These are phyloP conservation scores for Dillenia turbinata DNA, from an alignment of 164 flowering plant genomes.

Conservation along the genomic window DNA sequence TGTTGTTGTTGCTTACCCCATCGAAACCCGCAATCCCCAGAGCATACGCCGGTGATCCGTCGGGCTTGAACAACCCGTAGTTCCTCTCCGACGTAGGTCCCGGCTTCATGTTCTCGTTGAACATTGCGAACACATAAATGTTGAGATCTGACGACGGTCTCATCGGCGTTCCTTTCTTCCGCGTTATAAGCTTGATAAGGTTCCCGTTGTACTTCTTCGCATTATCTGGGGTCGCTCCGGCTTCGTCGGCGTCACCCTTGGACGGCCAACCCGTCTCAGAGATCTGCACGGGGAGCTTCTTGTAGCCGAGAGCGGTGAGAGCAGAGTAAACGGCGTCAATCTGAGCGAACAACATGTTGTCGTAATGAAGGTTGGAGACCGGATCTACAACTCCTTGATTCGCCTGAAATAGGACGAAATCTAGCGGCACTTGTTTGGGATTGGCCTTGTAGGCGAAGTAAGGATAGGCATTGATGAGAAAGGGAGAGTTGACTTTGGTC, in stretches of 20 bases:
- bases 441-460: conserved; percentile 64
- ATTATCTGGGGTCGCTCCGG: conserved; percentile 52
- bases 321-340: conserved; percentile 61
- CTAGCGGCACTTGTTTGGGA: conserved; percentile 40
- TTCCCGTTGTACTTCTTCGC: conserved; percentile 62
- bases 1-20: conserved; percentile 3
- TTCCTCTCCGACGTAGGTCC: conserved; percentile 77
- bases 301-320: conserved; percentile 33
- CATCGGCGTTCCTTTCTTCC: conserved; percentile 55
- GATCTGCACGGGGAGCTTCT: conserved; percentile 28
- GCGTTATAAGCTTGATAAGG: conserved; percentile 30
- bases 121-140: conserved; percentile 57
- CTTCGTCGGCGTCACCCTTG: conserved; percentile 56
- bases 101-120: conserved; percentile 66
- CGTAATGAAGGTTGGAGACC: conserved; percentile 37
- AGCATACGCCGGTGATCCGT: conserved; percentile 45
- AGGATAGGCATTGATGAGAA: conserved; percentile 75
- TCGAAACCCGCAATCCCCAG: conserved; percentile 19
- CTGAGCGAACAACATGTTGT: conserved; percentile 65
- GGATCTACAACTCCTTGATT: conserved; percentile 45
- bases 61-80: conserved; percentile 70
- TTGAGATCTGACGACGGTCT: conserved; percentile 35
- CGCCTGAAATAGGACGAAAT: conserved; percentile 48
- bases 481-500: conserved; percentile 39
- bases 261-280: conserved; percentile 84